Evolutionary conservation across 179 eudicot genomes (phyloP), one percentile per base, ranked within the genome.

Genomic region (Sideroxylon spinosum): DNA sequence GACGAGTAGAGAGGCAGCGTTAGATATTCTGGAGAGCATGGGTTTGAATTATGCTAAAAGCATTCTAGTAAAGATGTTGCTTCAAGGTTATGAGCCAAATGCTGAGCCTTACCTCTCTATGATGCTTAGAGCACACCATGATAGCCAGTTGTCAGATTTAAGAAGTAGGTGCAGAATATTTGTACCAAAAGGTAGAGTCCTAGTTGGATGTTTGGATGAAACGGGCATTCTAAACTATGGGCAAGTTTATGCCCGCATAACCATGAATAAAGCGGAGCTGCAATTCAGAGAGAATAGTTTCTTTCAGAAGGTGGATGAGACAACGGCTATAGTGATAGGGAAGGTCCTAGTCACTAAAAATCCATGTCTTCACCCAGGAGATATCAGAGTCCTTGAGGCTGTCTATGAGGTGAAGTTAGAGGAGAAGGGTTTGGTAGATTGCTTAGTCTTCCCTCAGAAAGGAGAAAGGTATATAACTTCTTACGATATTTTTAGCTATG

Each of bases 351-450:
- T 95, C 50, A 93, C 99, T 55, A 95, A 90, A 84, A 94, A 94
- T 72, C 98, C 98, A 25, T 94, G 98, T 86, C 88, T 94, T 78
- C 98, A 94, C 78, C 99, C 99, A 4, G 99, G 99, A 69, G 99
- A 95, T 84, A 87, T 95, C 50, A 89, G 99, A 81, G 97, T 95
- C 37, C 93, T 95, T 20, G 98, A 95, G 59, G 98, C 98, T 76
- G 90, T 95, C 23, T 93, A 80, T 77, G 94, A 93, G 79, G 82
- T 87, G 79, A 82, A 76, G n/a, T 78, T 95, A 65, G 95, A 86
- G 76, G 92, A 89, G 80, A 88, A 89, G 75, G 88, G 87, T 83
- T 81, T 89, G 52, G 81, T 82, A 53, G 94, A 95, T 84, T 95
- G 99, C 87, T 76, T 95, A n/a, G n/a, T 71, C 75, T 71, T 71